Conservation (phyloP, 768 basidiomycete species). For the Mycena sanguinolenta region DNA sequence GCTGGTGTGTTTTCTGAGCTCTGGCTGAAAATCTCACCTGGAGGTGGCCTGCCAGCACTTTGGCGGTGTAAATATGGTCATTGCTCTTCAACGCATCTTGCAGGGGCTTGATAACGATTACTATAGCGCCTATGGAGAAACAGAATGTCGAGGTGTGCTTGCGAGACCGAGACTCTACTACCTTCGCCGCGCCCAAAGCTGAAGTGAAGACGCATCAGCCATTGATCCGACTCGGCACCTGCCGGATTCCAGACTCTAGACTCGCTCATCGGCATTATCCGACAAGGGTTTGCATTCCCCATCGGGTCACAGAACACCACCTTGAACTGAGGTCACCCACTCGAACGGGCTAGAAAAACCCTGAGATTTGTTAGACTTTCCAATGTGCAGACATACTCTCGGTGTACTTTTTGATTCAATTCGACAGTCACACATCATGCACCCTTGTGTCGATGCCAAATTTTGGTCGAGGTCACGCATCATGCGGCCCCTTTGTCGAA, state of each 20-base stretch:
- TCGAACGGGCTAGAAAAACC: background rate
- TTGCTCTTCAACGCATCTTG: slow-evolving; percentile 44
- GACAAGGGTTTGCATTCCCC: slow-evolving; percentile 37
- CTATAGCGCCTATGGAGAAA: too few species aligned
- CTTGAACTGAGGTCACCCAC: slow-evolving; percentile 15
- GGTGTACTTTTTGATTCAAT: slow-evolving; percentile 42
- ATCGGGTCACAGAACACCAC: slow-evolving; percentile 21
- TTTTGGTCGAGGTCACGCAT: too few species aligned
- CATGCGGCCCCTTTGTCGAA: too few species aligned
- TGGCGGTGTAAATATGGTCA: slow-evolving; percentile 50
- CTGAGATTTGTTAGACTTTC: too few species aligned
- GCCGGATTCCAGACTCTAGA: background rate
- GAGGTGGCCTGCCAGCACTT: too few species aligned
- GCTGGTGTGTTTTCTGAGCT: too few species aligned
- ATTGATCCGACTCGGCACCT: too few species aligned
- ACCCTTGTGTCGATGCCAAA: slow-evolving; percentile 49
- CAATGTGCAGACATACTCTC: background rate
- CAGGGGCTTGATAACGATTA: slow-evolving; percentile 37
- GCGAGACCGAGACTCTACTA: too few species aligned
- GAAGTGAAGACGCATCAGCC: too few species aligned
- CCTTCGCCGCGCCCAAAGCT: slow-evolving; percentile 42
- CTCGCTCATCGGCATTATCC: slow-evolving; percentile 10
- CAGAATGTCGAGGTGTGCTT: too few species aligned
- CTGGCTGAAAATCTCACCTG: too few species aligned
- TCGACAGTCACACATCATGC: slow-evolving; percentile 53